Evolutionary conservation across 2,329 filamentous ascomycete species (phyloP).

Genomic region (Curvularia lunata): DNA sequence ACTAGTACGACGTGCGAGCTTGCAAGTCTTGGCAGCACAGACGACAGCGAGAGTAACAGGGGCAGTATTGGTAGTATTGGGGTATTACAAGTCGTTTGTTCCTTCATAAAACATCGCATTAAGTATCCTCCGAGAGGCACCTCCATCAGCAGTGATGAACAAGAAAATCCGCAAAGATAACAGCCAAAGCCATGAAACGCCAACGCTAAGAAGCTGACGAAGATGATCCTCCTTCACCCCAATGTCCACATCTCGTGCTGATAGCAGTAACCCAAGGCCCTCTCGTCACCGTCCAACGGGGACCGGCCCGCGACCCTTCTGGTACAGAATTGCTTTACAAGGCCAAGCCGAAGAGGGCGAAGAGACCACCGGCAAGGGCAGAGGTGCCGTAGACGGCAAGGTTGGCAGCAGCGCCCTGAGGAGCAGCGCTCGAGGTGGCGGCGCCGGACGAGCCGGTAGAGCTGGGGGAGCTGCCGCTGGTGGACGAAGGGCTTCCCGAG

Average conservation of each 20-base stretch:
- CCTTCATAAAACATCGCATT: constrained; percentile 45
- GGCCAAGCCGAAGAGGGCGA: constrained; percentile 63
- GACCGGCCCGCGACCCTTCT: constrained; percentile 33
- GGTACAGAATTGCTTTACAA: constrained; percentile 53
- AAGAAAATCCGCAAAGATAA: constrained; percentile 31
- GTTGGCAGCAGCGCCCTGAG: constrained; percentile 53
- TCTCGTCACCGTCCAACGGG: constrained; percentile 36
- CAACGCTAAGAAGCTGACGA: constrained; percentile 39
- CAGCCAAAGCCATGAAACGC: constrained; percentile 29
- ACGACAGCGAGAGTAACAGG: constrained; percentile 16
- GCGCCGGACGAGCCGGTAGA: constrained; percentile 38
- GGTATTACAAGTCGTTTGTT: constrained; percentile 45
- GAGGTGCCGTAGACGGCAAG: constrained; percentile 58
- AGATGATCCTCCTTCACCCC: constrained; percentile 19
- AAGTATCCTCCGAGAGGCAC: constrained; percentile 31
- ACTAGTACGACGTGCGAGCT: no score
- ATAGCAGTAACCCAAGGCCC: constrained; percentile 25
- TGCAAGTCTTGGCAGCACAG: neutral
- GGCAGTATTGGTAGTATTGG: constrained; percentile 31
- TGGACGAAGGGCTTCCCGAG: constrained; percentile 32
- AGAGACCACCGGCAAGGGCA: constrained; percentile 59
- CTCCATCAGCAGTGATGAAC: constrained; percentile 22
- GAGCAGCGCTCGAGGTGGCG: constrained; percentile 18
- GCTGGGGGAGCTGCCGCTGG: constrained; percentile 28
- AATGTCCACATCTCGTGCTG: constrained; percentile 21